phyloP scores from a whole-genome alignment of 2,329 filamentous ascomycete species.

The Orbilia quercus region DNA sequence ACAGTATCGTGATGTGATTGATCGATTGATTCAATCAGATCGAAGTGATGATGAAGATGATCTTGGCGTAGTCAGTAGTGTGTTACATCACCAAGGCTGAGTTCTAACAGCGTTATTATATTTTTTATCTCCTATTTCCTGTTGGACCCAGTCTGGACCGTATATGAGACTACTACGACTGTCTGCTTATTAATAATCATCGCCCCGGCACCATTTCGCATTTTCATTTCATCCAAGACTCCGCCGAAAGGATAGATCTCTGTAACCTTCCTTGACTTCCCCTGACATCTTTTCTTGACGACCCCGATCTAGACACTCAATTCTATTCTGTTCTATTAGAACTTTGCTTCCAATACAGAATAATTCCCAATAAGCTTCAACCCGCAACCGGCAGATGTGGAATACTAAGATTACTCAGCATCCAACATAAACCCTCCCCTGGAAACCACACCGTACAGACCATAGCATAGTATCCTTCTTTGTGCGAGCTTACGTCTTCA shows the following conservation, averaged over 20 bases:
- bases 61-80: not conserved
- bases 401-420: not conserved
- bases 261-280: not conserved
- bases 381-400: conserved; percentile 1
- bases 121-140: not conserved
- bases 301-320: too few species aligned
- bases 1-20: too few species aligned
- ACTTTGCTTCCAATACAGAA: too few species aligned
- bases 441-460: not conserved
- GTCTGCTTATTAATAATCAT: conserved; percentile 40
- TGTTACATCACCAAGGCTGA: conserved; percentile 10
- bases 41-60: too few species aligned
- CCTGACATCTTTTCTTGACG: not conserved
- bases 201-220: conserved; percentile 3
- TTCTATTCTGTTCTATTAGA: too few species aligned
- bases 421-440: conserved; percentile 1
- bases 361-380: too few species aligned
- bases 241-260: conserved; percentile 1
- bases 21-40: too few species aligned
- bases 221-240: not conserved
- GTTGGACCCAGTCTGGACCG: not conserved
- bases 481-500: not conserved
- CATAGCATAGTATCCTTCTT: not conserved
- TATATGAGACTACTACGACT: not conserved
- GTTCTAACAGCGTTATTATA: not conserved